Conservation (phyloP, 208 protist genomes). For the Acanthamoeba culbertsoni region DNA sequence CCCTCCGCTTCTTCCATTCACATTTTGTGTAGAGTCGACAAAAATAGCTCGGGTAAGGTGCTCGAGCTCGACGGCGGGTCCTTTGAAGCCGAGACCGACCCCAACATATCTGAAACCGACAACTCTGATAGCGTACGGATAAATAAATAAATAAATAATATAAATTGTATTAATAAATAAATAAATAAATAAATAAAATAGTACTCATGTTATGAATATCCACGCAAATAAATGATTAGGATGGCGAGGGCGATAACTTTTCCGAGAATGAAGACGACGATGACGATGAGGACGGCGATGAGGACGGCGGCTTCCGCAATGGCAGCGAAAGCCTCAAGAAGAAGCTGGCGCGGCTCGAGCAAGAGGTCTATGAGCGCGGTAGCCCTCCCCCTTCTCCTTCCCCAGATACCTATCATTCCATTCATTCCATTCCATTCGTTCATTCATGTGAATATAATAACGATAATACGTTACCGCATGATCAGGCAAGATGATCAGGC, state of each 20-base stretch:
- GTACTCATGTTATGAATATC: too few species aligned
- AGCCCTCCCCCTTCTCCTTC: background rate
- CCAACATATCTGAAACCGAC: constrained; percentile 18
- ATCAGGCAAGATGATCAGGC: constrained; percentile 1
- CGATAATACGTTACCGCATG: too few species aligned
- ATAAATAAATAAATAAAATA: too few species aligned
- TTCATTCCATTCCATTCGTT: too few species aligned
- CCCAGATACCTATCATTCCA: too few species aligned
- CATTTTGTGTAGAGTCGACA: background rate
- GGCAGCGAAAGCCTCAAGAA: background rate
- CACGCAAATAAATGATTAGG: background rate
- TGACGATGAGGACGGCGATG: background rate
- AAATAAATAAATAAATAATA: too few species aligned
- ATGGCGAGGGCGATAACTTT: constrained; percentile 32
- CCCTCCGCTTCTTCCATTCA: too few species aligned
- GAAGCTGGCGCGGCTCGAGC: constrained; percentile 36
- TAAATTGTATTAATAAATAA: too few species aligned
- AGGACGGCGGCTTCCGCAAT: background rate
- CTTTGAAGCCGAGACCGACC: constrained; percentile 59
- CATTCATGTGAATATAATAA: too few species aligned
- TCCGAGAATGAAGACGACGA: background rate
- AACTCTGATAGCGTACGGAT: constrained; percentile 23
- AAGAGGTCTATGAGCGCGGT: constrained; percentile 47
- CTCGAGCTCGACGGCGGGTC: background rate
- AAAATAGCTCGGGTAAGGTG: background rate